Evolutionary conservation across 2,329 filamentous ascomycete genomes (phyloP).

Genomic region (Plenodomus lindquistii): DNA sequence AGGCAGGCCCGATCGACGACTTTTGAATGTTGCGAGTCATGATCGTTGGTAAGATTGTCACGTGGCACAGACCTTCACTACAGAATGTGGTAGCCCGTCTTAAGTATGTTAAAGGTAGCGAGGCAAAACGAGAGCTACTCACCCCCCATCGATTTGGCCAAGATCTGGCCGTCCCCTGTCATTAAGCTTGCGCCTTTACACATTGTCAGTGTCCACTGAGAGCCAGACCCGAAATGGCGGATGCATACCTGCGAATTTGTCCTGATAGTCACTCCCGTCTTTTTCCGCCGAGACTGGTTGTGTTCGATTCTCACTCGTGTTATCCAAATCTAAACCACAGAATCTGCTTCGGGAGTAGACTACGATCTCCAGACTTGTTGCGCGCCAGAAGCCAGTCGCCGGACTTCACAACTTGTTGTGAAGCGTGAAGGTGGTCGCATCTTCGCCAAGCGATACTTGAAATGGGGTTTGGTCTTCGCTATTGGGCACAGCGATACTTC

Average conservation of each 20-base stretch:
- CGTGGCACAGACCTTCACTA: background rate
- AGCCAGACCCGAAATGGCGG: background rate
- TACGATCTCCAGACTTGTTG: conserved; percentile 23
- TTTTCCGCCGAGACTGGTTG: conserved; percentile 20
- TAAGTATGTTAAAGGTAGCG: background rate
- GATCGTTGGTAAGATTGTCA: too few species aligned
- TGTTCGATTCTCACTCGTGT: conserved; percentile 10
- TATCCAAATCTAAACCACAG: conserved; percentile 25
- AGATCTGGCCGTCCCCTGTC: conserved; percentile 17
- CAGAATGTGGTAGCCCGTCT: background rate
- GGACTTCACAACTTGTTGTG: conserved; percentile 21
- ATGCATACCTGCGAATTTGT: conserved; percentile 22
- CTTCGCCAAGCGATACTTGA: conserved; percentile 22
- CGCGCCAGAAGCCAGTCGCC: conserved; percentile 28
- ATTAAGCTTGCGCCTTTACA: conserved; percentile 13
- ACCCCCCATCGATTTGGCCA: conserved; percentile 23
- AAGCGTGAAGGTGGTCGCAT: conserved; percentile 30
- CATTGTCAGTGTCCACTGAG: background rate
- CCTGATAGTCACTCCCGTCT: conserved; percentile 18
- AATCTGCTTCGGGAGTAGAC: conserved; percentile 27
- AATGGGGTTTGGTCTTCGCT: conserved; percentile 10
- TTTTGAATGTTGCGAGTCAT: too few species aligned
- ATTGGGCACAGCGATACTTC: conserved; percentile 15
- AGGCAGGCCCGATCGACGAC: background rate
- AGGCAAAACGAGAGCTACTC: background rate